Percentiles rank a stretch among this genome's conserved stretches.
Conservation (phyloP, 257 asterid genomes). For the Solanum piurae region DNA sequence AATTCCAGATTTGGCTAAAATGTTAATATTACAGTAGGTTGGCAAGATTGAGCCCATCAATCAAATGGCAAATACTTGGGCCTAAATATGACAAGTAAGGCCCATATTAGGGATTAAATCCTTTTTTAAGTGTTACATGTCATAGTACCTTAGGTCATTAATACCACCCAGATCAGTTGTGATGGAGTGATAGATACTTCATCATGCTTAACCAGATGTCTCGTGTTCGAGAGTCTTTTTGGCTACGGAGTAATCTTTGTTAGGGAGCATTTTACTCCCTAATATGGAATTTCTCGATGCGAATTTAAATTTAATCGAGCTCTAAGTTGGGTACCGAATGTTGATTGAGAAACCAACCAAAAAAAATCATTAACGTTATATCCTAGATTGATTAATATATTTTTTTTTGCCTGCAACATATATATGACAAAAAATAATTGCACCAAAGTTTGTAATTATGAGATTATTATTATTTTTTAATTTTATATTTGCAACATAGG, state of each 20-base stretch:
- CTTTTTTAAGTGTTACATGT: not conserved
- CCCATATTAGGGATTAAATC: not conserved
- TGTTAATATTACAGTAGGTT: not conserved
- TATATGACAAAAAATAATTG: not conserved
- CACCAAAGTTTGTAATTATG: not conserved
- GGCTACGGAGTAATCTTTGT: not conserved
- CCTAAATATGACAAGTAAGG: not conserved
- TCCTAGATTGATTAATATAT: not conserved
- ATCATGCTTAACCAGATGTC: not conserved
- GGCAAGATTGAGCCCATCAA: not conserved
- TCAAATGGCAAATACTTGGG: not conserved
- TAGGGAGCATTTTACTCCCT: not conserved
- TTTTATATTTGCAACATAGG: not conserved
- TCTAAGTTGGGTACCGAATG: too few species aligned
- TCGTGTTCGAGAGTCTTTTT: not conserved
- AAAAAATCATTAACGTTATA: not conserved
- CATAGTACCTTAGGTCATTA: not conserved
- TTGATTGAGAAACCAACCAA: too few species aligned
- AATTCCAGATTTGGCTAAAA: not conserved
- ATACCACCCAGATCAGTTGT: not conserved
- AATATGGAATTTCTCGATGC: fast-evolving
- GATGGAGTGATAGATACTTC: too few species aligned
- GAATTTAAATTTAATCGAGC: too few species aligned
- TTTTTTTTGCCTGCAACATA: not conserved
- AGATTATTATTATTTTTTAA: not conserved